Evolutionary conservation across 2,329 filamentous ascomycete species (phyloP).

Genomic region (Elsinoe australis): DNA sequence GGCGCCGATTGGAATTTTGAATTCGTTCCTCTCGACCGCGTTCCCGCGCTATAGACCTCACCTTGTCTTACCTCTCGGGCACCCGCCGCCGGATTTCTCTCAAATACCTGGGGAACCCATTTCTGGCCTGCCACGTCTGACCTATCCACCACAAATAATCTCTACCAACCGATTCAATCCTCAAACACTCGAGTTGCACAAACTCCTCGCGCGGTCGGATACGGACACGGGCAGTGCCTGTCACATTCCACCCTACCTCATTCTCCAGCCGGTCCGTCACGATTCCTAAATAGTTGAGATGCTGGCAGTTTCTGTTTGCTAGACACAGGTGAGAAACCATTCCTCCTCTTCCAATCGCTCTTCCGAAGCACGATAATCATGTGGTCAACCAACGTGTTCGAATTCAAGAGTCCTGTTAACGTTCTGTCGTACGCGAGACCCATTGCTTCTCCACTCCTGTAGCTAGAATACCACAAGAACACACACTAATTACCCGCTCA

Average conservation of each 20-base stretch:
- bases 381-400: conserved; percentile 7
- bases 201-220: background rate
- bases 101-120: conserved; percentile 2
- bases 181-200: background rate
- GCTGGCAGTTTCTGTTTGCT: conserved; percentile 10
- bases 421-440: conserved; percentile 6
- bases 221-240: conserved; percentile 6
- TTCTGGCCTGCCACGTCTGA: background rate
- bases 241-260: background rate
- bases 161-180: background rate
- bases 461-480: background rate
- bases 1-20: background rate
- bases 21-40: conserved; percentile 2
- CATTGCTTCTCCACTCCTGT: background rate
- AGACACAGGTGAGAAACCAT: conserved; percentile 12
- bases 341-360: background rate
- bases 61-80: conserved; percentile 1
- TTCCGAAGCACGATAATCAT: background rate
- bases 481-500: background rate
- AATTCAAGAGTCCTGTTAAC: background rate
- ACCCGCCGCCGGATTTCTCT: background rate
- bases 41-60: conserved; percentile 2
- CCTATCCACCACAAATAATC: background rate
- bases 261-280: background rate
- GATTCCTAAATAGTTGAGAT: conserved; percentile 10